Evolutionary conservation across 805 yeast genomes (phyloP), one percentile per base, ranked within the genome.

Genomic region (Blastobotrys parvus): DNA sequence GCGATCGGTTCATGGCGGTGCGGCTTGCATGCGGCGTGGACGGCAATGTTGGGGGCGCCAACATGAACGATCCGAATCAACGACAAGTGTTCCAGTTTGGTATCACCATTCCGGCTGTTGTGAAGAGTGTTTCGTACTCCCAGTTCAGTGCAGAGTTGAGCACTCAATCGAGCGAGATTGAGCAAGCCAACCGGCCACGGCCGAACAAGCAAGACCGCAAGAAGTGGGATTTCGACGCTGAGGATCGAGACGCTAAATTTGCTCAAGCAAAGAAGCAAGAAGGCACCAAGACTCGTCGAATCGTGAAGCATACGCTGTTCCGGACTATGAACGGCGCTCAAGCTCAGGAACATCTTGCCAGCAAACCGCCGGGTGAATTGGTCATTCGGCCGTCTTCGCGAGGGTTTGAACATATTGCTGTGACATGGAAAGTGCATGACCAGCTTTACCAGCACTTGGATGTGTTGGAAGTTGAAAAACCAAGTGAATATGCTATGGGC

Each of bases 371-470:
- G 50, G 99, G 99, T 42, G 95, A 86, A 53, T 76, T 87, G 64
- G 95, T 92, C 17, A 83, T 92, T 44, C 76, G 99, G 53, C 99
- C 97, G 16, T 87, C 97, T 0, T 86, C 95, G 7, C 78, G 80
- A 49, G 98, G 98, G 35, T 71, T 75, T 38, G 84, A 86, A 49
- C 96, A 80, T 62, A 71, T 92, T 53, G 88, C 95, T 2, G 80
- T 90, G 34, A 90, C 99, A 0, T 92, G 97, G 97, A 92, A 92
- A 61, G 89, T 92, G 37, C 92, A 85, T 46, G 90, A 85, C 58
- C 83, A 81, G 59, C 66, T 90, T 48, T 92, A 82, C 65, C 97
- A 92, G 61, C 97, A 92, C 60, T 68, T 92, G 50, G 92, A 88
- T 53, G 83, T 92, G 37, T 69, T 79, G 48, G 97, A 92, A 63